Evolutionary conservation across 176 grass and related monocot species (phyloP), one percentile per base, ranked within the genome.

Genomic region (Eragrostis curvula): DNA sequence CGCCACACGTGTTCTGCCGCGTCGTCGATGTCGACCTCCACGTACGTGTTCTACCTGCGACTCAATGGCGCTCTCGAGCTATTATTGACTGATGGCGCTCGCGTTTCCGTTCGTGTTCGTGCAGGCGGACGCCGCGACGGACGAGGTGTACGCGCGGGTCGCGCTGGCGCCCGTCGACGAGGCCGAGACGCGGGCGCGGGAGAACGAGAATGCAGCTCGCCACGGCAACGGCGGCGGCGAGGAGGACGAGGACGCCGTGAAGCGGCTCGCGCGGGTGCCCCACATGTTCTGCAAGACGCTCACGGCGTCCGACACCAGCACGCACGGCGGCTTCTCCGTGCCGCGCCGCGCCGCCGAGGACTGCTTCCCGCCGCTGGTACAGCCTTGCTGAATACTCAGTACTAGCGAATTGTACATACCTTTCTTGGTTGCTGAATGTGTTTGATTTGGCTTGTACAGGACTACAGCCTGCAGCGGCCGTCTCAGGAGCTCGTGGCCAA

Each of bases 251-350:
- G 87, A 84, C 17, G 67, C 11, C 40, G 44, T 58, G 61, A 92
- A 27, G 79, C 85, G 73, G 73, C 74, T 69, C n/a, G 80, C 88
- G 0, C 77, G 84, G 69, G 89, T 90, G 13, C 90, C 92, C 36
- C 95, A 97, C 58, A 97, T 97, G 95, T 97, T 97, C 87, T 97
- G 95, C 87, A 94, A 97, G 89, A 97, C 92, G 48, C 86, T 97
- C 45, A 94, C 92, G 14, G 95, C 95, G 5, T 97, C 95, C 16
- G 95, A 97, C 83, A 97, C 92, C 56, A 94, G 95, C 83, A 97
- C 90, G 59, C 92, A 97, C 81, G 95, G 90, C 24, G 95, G 95
- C 13, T 97, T 97, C 90, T 97, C 92, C 46, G 92, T 97, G 40
- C 95, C 92, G 41, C 92, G 95, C 83, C 95, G 95, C 47, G 95